Evolutionary conservation across 2,329 filamentous ascomycete species (phyloP).

Genomic region (Neophaeococcomyces aloes): DNA sequence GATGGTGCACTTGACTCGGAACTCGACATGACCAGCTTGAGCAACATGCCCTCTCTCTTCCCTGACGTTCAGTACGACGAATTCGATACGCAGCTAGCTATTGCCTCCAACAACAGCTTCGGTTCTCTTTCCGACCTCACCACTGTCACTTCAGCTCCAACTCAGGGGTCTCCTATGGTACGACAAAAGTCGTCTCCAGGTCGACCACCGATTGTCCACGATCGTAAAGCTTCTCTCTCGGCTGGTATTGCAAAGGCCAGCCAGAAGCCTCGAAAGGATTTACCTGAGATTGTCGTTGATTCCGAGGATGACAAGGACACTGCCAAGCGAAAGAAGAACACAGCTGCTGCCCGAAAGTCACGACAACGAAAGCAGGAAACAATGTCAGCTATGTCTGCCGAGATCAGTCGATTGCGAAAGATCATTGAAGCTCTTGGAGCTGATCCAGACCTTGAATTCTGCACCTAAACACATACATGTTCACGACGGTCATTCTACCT

Average conservation of each 20-base stretch:
- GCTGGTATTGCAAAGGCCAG: constrained; percentile 51
- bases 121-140: constrained; percentile 7
- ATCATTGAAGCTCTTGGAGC: constrained; percentile 19
- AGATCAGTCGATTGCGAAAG: constrained; percentile 17
- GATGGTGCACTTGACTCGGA: constrained; percentile 21
- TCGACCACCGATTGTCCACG: constrained; percentile 32
- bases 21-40: constrained; percentile 18
- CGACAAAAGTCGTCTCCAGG: constrained; percentile 28
- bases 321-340: constrained; percentile 83
- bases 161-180: constrained; percentile 17
- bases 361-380: constrained; percentile 69
- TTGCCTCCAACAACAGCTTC: constrained; percentile 10
- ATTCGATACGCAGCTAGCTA: constrained; percentile 22
- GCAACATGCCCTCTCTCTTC: constrained; percentile 18
- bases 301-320: constrained; percentile 63
- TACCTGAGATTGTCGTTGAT: constrained; percentile 61
- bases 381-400: constrained; percentile 56
- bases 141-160: constrained; percentile 25
- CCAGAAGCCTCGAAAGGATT: constrained; percentile 64
- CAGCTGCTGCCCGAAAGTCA: constrained; percentile 77
- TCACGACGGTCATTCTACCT: constrained; percentile 1
- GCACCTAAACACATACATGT: neutral
- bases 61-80: constrained; percentile 22
- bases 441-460: constrained; percentile 15
- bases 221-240: constrained; percentile 52